Conservation (phyloP, 1,139 yeast species). For the Debaryomyces fabryi region DNA sequence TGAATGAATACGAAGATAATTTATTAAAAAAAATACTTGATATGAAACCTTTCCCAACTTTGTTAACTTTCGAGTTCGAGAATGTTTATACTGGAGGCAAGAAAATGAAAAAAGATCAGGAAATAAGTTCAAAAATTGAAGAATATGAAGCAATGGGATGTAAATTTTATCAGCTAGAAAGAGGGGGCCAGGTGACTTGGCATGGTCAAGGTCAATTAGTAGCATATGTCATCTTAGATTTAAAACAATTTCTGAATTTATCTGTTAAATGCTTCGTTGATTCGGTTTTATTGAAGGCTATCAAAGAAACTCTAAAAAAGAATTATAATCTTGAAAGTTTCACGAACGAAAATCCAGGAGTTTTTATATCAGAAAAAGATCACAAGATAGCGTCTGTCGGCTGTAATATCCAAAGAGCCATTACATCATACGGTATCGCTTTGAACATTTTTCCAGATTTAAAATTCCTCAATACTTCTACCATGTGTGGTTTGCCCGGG, state of each 20-base stretch:
- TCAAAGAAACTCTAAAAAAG: constrained; percentile 54
- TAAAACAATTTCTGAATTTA: constrained; percentile 59
- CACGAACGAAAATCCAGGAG: constrained; percentile 78
- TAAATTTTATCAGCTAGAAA: constrained; percentile 66
- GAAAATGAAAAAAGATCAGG: constrained; percentile 59
- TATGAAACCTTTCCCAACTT: constrained; percentile 62
- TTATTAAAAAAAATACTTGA: constrained; percentile 46
- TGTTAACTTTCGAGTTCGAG: constrained; percentile 78
- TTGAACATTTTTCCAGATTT: constrained; percentile 78
- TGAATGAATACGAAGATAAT: constrained; percentile 49
- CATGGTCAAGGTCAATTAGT: constrained; percentile 97
- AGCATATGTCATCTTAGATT: constrained; percentile 78
- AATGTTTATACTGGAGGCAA: constrained; percentile 91
- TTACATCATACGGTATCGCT: constrained; percentile 90
- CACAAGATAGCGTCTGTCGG: constrained; percentile 89
- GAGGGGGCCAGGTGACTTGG: constrained; percentile 98
- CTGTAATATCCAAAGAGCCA: constrained; percentile 77
- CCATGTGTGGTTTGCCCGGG: constrained; percentile 84
- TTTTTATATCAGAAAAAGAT: constrained; percentile 59
- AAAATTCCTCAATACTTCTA: constrained; percentile 66
- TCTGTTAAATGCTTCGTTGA: constrained; percentile 77
- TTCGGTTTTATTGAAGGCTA: constrained; percentile 64
- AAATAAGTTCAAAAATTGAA: constrained; percentile 33
- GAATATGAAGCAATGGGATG: constrained; percentile 46
- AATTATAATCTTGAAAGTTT: constrained; percentile 45